Conservation (phyloP, 2,329 filamentous ascomycete genomes). For the Sporothrix brasiliensis region DNA sequence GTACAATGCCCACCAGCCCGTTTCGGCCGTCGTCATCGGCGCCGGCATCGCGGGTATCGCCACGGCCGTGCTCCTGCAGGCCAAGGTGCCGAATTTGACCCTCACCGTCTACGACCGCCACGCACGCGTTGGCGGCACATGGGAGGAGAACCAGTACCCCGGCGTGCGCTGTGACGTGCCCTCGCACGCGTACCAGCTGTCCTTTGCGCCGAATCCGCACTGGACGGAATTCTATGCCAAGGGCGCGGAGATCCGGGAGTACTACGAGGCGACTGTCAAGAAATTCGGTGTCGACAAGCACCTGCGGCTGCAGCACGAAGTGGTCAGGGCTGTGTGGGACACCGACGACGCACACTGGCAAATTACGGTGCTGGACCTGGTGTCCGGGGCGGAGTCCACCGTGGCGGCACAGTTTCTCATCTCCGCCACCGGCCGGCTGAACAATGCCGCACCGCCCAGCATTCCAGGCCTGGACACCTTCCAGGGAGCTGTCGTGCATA, state of each 20-base stretch:
- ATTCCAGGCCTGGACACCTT: constrained; percentile 12
- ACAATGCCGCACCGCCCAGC: constrained; percentile 15
- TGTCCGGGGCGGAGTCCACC: background rate
- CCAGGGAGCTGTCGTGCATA: constrained; percentile 15
- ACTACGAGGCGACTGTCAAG: constrained; percentile 30
- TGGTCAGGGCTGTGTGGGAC: background rate
- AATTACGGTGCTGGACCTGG: background rate
- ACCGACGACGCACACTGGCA: constrained; percentile 8
- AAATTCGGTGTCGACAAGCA: constrained; percentile 27
- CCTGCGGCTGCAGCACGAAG: constrained; percentile 23
- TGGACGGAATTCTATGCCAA: constrained; percentile 36
- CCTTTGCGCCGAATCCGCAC: constrained; percentile 34
- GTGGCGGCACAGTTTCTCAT: constrained; percentile 17
- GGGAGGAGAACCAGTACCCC: constrained; percentile 56
- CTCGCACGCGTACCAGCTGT: constrained; percentile 35
- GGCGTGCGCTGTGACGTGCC: constrained; percentile 37
- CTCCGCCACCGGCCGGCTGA: constrained; percentile 20
- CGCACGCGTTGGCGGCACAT: constrained; percentile 18
- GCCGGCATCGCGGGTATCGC: constrained; percentile 54
- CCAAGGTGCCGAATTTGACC: constrained; percentile 33
- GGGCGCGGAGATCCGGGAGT: constrained; percentile 35
- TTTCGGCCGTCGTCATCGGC: constrained; percentile 44
- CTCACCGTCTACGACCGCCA: constrained; percentile 32
- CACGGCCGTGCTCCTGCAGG: constrained; percentile 34
- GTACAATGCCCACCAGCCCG: constrained; percentile 7